These are phyloP conservation scores for Aureobasidium melanogenum DNA, from an alignment of 2,329 filamentous ascomycete genomes.

Conservation along the genomic window DNA sequence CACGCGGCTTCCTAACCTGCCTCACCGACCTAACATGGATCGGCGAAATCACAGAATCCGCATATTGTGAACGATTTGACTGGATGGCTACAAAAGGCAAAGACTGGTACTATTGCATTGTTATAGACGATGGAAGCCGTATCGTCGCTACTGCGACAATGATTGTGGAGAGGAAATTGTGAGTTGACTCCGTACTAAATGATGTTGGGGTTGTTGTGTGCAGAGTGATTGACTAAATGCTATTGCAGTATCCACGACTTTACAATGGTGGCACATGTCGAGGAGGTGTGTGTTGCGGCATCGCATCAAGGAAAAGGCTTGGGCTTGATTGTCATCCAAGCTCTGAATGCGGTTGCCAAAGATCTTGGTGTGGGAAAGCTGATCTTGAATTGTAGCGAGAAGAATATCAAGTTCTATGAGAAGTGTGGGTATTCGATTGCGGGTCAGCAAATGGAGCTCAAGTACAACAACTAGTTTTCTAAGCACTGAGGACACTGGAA, in stretches of 20 bases:
- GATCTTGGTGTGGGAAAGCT: neutral
- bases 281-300: neutral
- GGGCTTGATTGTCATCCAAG: neutral
- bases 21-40: neutral
- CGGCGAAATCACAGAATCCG: neutral
- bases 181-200: neutral
- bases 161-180: neutral
- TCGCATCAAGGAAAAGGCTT: neutral
- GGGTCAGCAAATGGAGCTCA: neutral
- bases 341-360: neutral
- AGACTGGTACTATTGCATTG: neutral
- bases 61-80: neutral
- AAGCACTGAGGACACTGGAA: no score
- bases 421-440: neutral
- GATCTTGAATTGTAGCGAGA: neutral
- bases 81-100: neutral
- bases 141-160: neutral
- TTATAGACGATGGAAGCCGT: neutral
- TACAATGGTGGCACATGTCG: neutral
- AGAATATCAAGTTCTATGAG: neutral
- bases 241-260: neutral
- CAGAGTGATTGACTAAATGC: neutral
- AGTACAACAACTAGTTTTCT: no score
- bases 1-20: neutral
- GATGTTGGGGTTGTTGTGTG: neutral